A percentile compares a stretch with the other conserved stretches of the same genome.
These are phyloP conservation scores for Triticum urartu DNA, from an alignment of 176 grass and related monocot genomes.

Conservation along the genomic window DNA sequence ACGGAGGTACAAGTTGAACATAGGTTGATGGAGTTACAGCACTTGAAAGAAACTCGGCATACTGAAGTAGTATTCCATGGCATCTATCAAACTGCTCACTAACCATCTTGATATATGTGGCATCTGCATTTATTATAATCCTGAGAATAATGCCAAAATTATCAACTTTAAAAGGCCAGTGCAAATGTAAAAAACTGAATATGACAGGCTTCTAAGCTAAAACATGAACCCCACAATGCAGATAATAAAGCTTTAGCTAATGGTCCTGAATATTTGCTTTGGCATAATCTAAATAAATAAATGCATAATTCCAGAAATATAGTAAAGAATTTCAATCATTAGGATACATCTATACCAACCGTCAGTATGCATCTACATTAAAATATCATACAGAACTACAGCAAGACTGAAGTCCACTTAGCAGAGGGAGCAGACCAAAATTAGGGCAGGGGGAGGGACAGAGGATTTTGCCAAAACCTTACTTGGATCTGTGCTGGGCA, in stretches of 20 bases:
- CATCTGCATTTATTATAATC: conserved; percentile 90
- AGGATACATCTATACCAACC: background rate
- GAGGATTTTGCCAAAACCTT: conserved; percentile 27
- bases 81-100: conserved; percentile 99
- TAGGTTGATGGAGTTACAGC: conserved; percentile 69
- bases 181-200: conserved; percentile 32
- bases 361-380: background rate
- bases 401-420: conserved; percentile 20
- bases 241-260: background rate
- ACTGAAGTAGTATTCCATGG: conserved; percentile 94
- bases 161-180: conserved; percentile 21
- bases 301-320: background rate
- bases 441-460: background rate
- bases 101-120: conserved; percentile 98
- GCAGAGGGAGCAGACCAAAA: background rate
- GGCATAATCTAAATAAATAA: background rate
- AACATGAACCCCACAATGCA: background rate
- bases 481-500: conserved; percentile 94
- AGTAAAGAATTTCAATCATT: background rate
- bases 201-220: conserved; percentile 14
- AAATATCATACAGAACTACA: conserved; percentile 4
- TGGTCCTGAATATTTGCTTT: background rate
- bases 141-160: conserved; percentile 43
- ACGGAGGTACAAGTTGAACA: conserved; percentile 76
- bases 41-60: conserved; percentile 94